A percentile compares a stretch with the other conserved stretches of the same genome.
Evolutionary conservation across 345 rosid species (phyloP).

Genomic region (Draba incana): DNA sequence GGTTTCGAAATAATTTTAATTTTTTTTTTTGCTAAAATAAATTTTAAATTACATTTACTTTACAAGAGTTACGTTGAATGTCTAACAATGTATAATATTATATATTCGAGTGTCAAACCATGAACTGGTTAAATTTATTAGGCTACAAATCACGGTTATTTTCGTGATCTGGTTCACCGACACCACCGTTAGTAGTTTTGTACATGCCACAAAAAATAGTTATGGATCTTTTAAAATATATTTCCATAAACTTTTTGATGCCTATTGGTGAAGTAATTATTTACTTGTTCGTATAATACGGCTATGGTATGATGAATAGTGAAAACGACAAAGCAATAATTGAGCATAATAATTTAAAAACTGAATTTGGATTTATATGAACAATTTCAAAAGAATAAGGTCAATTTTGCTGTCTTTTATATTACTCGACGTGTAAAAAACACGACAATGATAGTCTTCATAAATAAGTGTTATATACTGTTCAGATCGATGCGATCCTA

Average conservation of each 20-base stretch:
- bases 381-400: neutral
- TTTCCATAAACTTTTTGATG: too few relatives aligned
- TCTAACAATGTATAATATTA: too few relatives aligned
- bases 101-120: too few relatives aligned
- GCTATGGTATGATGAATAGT: neutral
- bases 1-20: too few relatives aligned
- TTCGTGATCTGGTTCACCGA: too few relatives aligned
- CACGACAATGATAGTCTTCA: constrained; percentile 1
- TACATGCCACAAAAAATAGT: neutral
- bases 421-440: constrained; percentile 2
- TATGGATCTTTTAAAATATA: neutral
- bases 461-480: neutral
- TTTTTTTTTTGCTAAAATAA: too few relatives aligned
- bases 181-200: neutral
- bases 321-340: constrained; percentile 18
- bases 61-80: too few relatives aligned
- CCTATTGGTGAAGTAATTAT: neutral
- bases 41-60: too few relatives aligned
- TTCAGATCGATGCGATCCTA: neutral
- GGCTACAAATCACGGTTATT: too few relatives aligned
- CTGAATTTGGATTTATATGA: constrained; percentile 19
- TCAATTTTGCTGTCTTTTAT: neutral
- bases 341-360: constrained; percentile 13
- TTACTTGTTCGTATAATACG: neutral
- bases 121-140: too few relatives aligned